Base-by-base conservation (phyloP, 192 early-diverging fungal genomes). In the Helicostylum pulchrum region DNA sequence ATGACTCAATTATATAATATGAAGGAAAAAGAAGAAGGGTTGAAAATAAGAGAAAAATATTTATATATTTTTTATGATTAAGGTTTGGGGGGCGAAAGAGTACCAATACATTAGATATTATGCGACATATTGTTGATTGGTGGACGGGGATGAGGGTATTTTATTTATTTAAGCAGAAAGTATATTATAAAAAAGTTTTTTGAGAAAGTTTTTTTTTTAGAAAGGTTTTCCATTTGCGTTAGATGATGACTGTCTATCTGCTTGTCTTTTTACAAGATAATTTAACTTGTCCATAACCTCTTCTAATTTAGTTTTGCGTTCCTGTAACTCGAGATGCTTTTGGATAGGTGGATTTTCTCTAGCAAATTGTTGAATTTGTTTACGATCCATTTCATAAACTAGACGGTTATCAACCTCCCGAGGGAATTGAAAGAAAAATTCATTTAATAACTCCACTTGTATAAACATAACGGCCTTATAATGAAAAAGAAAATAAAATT, bases 401-500 rank as follows among this genome's bases (percentile, higher is more conserved):
- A 99, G 69, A 55, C 88, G 81, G 62, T 93, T 88, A 73, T 99
- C 96, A 19, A 99, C 86, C 77, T 96, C 93, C 42, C 96, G 78
- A 39, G 96, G 96, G 63, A 97, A 85, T 79, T 97, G 95, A 87
- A 96, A 97, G 71, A 96, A 94, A 78, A 97, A 99, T 76, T 99
- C 96, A 71, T 94, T 95, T 71, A 99, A 78, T 51, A 99, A 82
- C 76, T 99, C 96, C 17, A 96, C 92, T 72, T 94, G 92, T 66
- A 99, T 95, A 72, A 99, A 99, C 91, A 99, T 94, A 43, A 95
- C 94, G 42, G 94, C 90, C 77, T 77, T 47, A 32, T 53, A 50
- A 31, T 34, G 5, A 68, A 34, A 58, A 52, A 49, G 11, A 67
- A 30, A 44, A 20, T 36, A 26, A 44, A 26, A 43, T 30, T 9